Percentiles rank a stretch among this genome's conserved stretches.
These are phyloP conservation scores for Suillus weaverae DNA, from an alignment of 768 basidiomycete genomes.

Conservation along the genomic window DNA sequence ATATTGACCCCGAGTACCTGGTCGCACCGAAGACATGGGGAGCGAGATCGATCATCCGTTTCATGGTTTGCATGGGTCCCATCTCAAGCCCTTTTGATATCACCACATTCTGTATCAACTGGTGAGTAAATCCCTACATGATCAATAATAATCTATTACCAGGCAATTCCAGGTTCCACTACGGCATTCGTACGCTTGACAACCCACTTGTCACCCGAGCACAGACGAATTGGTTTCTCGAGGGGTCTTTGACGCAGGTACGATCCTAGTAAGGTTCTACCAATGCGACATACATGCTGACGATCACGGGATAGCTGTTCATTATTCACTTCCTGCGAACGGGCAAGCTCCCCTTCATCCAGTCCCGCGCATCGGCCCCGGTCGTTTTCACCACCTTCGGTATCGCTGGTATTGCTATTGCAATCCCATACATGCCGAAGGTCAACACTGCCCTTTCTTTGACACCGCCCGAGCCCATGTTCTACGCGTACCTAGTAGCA, in stretches of 20 bases:
- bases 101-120: slow-evolving; percentile 32
- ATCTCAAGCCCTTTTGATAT: slow-evolving; percentile 39
- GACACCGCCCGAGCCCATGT: slow-evolving; percentile 30
- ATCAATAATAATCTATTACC: neutral
- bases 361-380: slow-evolving; percentile 29
- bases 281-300: neutral
- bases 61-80: slow-evolving; percentile 37
- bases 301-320: slow-evolving; percentile 25
- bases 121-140: slow-evolving; percentile 18
- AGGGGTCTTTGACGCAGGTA: slow-evolving; percentile 38
- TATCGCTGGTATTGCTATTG: slow-evolving; percentile 33
- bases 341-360: slow-evolving; percentile 31
- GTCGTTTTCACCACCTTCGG: slow-evolving; percentile 32
- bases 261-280: neutral
- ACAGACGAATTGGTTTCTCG: slow-evolving; percentile 39
- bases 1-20: slow-evolving; percentile 38
- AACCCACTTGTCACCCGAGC: slow-evolving; percentile 32
- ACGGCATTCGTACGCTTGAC: slow-evolving; percentile 26
- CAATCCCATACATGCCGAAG: slow-evolving; percentile 34
- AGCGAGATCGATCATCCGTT: slow-evolving; percentile 36
- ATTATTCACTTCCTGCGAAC: slow-evolving; percentile 35
- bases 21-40: slow-evolving; percentile 31
- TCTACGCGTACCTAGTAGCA: slow-evolving; percentile 26
- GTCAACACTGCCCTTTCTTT: slow-evolving; percentile 29
- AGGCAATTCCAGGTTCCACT: slow-evolving; percentile 27